phyloP scores from a whole-genome alignment of 1,284 basidiomycete genomes.

The Cutaneotrichosporon cavernicola region DNA sequence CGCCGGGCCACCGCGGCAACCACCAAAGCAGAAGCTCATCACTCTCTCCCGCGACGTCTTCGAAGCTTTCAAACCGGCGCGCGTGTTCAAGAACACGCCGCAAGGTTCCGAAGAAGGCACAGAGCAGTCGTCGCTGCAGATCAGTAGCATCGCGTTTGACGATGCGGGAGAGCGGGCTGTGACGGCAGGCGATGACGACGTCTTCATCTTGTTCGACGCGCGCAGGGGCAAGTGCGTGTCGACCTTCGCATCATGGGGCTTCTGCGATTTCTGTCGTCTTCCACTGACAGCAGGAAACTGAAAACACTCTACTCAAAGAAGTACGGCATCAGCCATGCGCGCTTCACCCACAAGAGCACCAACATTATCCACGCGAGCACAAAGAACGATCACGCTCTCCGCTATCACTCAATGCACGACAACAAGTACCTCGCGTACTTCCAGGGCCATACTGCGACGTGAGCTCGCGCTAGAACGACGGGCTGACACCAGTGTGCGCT shows the following conservation, averaged over 20 bases:
- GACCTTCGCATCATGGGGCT: slow-evolving; percentile 2
- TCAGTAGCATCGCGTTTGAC: slow-evolving; percentile 87
- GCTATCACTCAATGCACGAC: slow-evolving; percentile 92
- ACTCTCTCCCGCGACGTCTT: not conserved
- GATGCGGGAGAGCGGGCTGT: slow-evolving; percentile 82
- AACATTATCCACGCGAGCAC: slow-evolving; percentile 89
- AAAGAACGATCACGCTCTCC: slow-evolving; percentile 83
- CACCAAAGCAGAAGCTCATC: not conserved
- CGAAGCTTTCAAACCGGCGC: slow-evolving; percentile 61
- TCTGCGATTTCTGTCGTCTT: slow-evolving; percentile 19
- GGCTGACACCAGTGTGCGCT: slow-evolving; percentile 63
- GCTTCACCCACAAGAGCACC: slow-evolving; percentile 87
- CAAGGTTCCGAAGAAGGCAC: slow-evolving; percentile 13
- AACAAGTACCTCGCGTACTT: slow-evolving; percentile 96
- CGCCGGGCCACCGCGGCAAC: not conserved
- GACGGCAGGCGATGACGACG: slow-evolving; percentile 90
- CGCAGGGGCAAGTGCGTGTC: slow-evolving; percentile 84
- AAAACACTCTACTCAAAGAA: slow-evolving; percentile 89
- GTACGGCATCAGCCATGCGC: slow-evolving; percentile 89
- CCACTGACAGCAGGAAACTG: slow-evolving; percentile 58
- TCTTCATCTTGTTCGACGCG: slow-evolving; percentile 82
- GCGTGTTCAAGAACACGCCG: slow-evolving; percentile 75
- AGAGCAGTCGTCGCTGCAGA: slow-evolving; percentile 52
- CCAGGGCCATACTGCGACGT: slow-evolving; percentile 81
- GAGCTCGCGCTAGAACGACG: slow-evolving; percentile 22